Evolutionary conservation across 2,329 filamentous ascomycete species (phyloP).

Genomic region (Exophiala sideris): DNA sequence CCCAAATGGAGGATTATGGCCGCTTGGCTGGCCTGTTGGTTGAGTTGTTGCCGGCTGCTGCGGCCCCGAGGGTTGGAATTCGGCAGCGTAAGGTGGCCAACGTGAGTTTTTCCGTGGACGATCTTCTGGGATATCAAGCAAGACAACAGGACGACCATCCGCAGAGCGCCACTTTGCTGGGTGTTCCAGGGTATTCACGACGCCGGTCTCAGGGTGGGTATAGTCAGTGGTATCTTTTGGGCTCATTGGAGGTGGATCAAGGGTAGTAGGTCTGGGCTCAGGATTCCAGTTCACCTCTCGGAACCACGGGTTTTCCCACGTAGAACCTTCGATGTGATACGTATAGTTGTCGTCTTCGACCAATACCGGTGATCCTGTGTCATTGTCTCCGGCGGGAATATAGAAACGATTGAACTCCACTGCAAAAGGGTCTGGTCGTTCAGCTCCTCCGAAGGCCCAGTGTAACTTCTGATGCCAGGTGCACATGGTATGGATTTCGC

Average conservation of each 20-base stretch:
- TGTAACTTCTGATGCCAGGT: background rate
- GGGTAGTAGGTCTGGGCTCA: background rate
- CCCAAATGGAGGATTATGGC: no score
- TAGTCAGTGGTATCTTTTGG: background rate
- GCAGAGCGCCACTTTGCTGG: constrained; percentile 9
- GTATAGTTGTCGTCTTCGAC: constrained; percentile 1
- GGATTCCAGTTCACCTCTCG: constrained; percentile 16
- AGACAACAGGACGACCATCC: constrained; percentile 6
- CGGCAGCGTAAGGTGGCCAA: background rate
- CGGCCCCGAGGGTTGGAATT: no score
- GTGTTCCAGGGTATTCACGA: constrained; percentile 4
- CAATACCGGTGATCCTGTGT: no score
- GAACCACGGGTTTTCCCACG: constrained; percentile 9
- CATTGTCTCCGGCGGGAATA: background rate
- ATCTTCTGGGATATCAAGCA: constrained; percentile 5
- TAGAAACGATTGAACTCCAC: background rate
- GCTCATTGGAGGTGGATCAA: constrained; percentile 6
- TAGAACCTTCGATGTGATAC: constrained; percentile 1
- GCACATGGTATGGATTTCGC: background rate
- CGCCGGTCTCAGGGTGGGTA: background rate
- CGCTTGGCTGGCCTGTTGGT: no score
- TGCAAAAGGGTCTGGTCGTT: background rate
- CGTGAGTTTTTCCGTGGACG: background rate
- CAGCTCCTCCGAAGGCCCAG: background rate
- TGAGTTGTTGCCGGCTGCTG: no score